Evolutionary conservation across 2,329 filamentous ascomycete species (phyloP).

Genomic region (Pseudofabraea citricarpa): DNA sequence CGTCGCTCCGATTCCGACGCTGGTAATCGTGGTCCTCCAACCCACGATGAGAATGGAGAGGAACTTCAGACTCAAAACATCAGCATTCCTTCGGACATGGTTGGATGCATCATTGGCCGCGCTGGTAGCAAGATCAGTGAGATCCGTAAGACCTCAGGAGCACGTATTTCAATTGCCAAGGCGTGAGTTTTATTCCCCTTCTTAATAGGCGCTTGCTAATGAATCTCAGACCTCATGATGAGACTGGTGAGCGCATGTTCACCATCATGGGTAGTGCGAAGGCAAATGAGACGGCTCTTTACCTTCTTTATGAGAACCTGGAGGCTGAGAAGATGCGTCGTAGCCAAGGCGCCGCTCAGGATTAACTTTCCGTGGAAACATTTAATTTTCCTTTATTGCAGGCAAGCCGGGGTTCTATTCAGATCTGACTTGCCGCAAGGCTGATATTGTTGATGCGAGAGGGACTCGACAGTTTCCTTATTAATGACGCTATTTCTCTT

Average conservation of each 20-base stretch:
- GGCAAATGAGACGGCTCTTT: conserved; percentile 93
- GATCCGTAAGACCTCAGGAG: conserved; percentile 93
- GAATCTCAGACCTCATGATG: conserved; percentile 75
- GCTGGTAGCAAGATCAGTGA: conserved; percentile 97
- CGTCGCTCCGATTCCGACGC: conserved; percentile 83
- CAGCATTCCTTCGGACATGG: conserved; percentile 99
- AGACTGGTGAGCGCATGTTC: conserved; percentile 98
- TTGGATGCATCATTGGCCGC: conserved; percentile 97
- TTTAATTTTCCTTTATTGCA: conserved; percentile 46
- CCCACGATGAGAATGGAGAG: conserved; percentile 92
- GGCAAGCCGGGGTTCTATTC: conserved; percentile 41
- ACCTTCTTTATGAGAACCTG: conserved; percentile 96
- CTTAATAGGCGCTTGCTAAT: conserved; percentile 13
- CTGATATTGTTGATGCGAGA: conserved; percentile 43
- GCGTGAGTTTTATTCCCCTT: conserved; percentile 33
- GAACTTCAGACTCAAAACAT: conserved; percentile 99
- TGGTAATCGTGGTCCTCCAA: conserved; percentile 73
- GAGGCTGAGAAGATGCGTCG: conserved; percentile 99
- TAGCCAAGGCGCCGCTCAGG: conserved; percentile 59
- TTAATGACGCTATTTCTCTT: conserved; percentile 24
- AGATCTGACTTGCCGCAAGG: conserved; percentile 63
- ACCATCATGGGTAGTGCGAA: conserved; percentile 95
- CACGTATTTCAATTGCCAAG: conserved; percentile 96
- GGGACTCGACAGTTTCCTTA: conserved; percentile 32
- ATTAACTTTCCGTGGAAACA: conserved; percentile 19